Conservation (phyloP, 306 rosid species). For the Vachellia collinsii region DNA sequence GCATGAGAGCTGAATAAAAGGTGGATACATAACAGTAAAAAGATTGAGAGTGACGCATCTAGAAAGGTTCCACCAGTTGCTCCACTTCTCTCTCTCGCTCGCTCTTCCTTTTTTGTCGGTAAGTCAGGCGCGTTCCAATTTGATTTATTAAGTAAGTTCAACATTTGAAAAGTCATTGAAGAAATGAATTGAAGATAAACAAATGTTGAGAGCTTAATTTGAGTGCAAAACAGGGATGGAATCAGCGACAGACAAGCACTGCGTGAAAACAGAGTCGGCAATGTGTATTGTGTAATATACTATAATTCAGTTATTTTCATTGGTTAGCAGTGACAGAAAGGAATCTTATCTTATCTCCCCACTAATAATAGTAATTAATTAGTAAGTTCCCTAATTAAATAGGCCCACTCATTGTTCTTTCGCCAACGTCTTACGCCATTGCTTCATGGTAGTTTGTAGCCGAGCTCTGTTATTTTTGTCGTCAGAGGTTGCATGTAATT, state of each 20-base stretch:
- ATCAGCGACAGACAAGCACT: slow-evolving; percentile 34
- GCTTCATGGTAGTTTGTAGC: background rate
- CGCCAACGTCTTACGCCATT: background rate
- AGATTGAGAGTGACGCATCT: slow-evolving; percentile 41
- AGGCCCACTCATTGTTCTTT: background rate
- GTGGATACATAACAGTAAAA: slow-evolving; percentile 42
- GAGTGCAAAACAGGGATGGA: slow-evolving; percentile 30
- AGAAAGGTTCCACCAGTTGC: slow-evolving; percentile 32
- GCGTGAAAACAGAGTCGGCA: slow-evolving; percentile 33
- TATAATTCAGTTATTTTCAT: slow-evolving; percentile 7
- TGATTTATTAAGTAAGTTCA: background rate
- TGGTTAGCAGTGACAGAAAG: slow-evolving; percentile 20
- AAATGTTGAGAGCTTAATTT: background rate
- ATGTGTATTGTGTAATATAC: background rate
- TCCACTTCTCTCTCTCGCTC: too few species aligned
- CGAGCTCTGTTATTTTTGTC: background rate
- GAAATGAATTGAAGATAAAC: background rate
- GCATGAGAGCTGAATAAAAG: slow-evolving; percentile 33
- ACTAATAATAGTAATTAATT: background rate
- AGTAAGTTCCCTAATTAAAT: background rate
- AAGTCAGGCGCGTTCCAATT: background rate
- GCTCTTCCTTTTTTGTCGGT: background rate
- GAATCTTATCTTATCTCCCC: slow-evolving; percentile 41
- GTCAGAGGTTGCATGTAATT: background rate
- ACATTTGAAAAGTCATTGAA: background rate